Conservation (phyloP, 192 early-diverging fungal genomes). For the Cladochytrium replicatum region DNA sequence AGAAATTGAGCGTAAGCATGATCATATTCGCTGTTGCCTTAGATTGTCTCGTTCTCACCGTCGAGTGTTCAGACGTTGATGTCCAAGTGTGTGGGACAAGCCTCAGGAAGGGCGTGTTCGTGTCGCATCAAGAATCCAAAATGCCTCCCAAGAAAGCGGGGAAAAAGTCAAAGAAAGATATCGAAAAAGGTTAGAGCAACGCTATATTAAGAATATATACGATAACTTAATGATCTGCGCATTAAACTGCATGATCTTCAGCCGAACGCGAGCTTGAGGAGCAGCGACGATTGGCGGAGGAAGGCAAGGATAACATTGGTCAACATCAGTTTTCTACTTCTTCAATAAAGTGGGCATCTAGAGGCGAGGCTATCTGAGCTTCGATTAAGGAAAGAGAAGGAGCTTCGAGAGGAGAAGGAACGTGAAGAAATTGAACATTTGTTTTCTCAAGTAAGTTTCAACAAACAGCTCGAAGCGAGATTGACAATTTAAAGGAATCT, state of each 20-base stretch:
- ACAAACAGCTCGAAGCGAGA: background rate
- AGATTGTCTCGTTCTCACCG: too few relatives aligned
- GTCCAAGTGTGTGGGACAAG: too few relatives aligned
- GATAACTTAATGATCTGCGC: too few relatives aligned
- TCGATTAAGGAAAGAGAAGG: slow-evolving; percentile 26
- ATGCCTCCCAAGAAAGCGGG: slow-evolving; percentile 23
- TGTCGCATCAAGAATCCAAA: too few relatives aligned
- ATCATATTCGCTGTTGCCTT: too few relatives aligned
- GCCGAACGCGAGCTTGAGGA: slow-evolving; percentile 24
- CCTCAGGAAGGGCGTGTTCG: too few relatives aligned
- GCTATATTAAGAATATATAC: background rate
- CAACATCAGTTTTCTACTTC: slow-evolving; percentile 3
- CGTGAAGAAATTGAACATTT: slow-evolving; percentile 33
- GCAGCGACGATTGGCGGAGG: slow-evolving; percentile 23
- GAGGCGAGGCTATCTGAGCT: slow-evolving; percentile 29
- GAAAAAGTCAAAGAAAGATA: slow-evolving; percentile 20
- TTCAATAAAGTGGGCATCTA: slow-evolving; percentile 10
- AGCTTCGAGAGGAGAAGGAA: slow-evolving; percentile 21
- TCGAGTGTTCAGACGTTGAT: too few relatives aligned
- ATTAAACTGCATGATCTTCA: too few relatives aligned
- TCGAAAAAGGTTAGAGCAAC: background rate
- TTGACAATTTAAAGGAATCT: slow-evolving; percentile 24
- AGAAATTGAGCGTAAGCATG: too few relatives aligned
- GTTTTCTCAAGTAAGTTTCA: slow-evolving; percentile 24
- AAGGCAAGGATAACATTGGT: slow-evolving; percentile 3